These are phyloP conservation scores for Ceratobasidium sp. DNA, from an alignment of 1,284 basidiomycete genomes.

Conservation along the genomic window DNA sequence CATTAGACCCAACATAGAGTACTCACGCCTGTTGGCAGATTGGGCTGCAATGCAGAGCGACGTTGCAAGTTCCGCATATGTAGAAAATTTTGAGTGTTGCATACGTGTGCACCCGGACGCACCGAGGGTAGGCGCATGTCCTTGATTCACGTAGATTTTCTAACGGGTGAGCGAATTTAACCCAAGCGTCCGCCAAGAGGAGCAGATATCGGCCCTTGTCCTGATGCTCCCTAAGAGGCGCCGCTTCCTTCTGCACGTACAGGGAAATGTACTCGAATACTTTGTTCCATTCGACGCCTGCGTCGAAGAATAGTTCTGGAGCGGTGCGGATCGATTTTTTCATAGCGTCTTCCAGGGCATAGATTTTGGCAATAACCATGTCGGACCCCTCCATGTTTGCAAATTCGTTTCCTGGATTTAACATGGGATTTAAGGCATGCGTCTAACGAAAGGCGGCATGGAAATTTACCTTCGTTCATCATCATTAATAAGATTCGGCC, in stretches of 20 bases:
- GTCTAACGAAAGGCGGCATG: not conserved
- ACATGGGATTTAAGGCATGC: not conserved
- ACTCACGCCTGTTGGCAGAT: conserved; percentile 13
- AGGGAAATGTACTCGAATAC: not conserved
- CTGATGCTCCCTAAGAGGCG: not conserved
- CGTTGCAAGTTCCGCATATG: not conserved
- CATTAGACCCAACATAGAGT: too few relatives aligned
- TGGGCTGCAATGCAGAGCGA: not conserved
- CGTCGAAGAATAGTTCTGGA: too few relatives aligned
- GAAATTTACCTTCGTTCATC: not conserved
- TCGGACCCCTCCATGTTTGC: too few relatives aligned
- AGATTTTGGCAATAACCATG: too few relatives aligned
- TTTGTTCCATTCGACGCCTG: too few relatives aligned
- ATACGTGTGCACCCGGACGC: not conserved
- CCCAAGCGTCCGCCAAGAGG: not conserved
- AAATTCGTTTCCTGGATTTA: too few relatives aligned
- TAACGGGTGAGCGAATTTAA: not conserved
- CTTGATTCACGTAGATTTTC: not conserved
- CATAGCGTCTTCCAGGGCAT: too few relatives aligned
- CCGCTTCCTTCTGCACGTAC: not conserved
- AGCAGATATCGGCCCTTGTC: not conserved
- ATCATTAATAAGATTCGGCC: not conserved
- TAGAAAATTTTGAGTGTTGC: not conserved
- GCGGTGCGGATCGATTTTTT: too few relatives aligned
- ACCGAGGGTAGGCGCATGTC: conserved; percentile 6